A percentile compares a stretch with the other conserved stretches of the same genome.
Evolutionary conservation across 768 basidiomycete genomes (phyloP).

Genomic region (Tricholoma terreum): DNA sequence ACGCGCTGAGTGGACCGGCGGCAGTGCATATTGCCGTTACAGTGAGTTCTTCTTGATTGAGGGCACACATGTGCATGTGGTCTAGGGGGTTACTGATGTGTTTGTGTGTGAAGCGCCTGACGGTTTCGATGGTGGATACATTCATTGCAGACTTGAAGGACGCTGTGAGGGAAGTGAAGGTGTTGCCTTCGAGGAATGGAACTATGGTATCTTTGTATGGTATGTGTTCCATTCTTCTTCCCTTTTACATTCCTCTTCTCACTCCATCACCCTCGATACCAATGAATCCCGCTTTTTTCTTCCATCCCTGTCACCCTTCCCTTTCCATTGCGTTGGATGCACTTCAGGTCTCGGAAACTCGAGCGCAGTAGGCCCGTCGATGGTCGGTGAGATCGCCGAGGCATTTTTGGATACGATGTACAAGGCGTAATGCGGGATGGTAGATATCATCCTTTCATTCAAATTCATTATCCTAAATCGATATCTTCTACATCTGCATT

Average conservation of each 20-base stretch:
- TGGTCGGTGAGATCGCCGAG: slow-evolving; percentile 76
- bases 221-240: slow-evolving; percentile 27
- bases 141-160: slow-evolving; percentile 85
- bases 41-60: slow-evolving; percentile 41
- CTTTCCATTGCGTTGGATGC: background rate
- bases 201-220: slow-evolving; percentile 92
- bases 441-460: background rate
- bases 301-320: slow-evolving; percentile 1
- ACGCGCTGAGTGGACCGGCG: slow-evolving; percentile 72
- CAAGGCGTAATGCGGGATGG: slow-evolving; percentile 49
- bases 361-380: slow-evolving; percentile 74
- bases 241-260: background rate
- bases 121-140: slow-evolving; percentile 69
- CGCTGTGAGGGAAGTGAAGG: slow-evolving; percentile 68
- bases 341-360: slow-evolving; percentile 76
- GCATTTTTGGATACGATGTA: slow-evolving; percentile 81
- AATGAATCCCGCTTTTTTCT: background rate
- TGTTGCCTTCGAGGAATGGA: slow-evolving; percentile 65
- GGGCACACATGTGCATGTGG: slow-evolving; percentile 1
- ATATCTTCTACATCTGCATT: background rate
- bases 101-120: slow-evolving; percentile 55
- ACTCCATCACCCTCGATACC: background rate
- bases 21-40: slow-evolving; percentile 95
- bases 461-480: no score
- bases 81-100: slow-evolving; percentile 5